phyloP scores from a whole-genome alignment of 805 yeast species.

The Saturnispora serradocipensis region DNA sequence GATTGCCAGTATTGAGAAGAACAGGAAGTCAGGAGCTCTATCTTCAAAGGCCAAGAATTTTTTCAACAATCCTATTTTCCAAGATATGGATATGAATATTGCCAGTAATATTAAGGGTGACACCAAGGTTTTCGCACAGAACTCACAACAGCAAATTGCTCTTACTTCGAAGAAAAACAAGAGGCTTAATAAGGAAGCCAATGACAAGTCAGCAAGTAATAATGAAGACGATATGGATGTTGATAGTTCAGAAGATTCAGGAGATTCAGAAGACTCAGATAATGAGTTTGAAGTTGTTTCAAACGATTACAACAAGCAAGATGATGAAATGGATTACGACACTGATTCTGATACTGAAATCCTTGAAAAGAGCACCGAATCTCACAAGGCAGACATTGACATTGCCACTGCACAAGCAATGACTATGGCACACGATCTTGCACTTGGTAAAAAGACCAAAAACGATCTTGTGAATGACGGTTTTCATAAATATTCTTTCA shows the following conservation, averaged over 20 bases:
- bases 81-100: conserved; percentile 34
- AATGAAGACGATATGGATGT: background rate
- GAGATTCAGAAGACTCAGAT: conserved; percentile 11
- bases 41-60: conserved; percentile 34
- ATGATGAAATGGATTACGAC: conserved; percentile 36
- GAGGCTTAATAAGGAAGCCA: conserved; percentile 9
- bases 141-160: conserved; percentile 3
- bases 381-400: conserved; percentile 59
- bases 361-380: conserved; percentile 32
- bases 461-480: conserved; percentile 89
- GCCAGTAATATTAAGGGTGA: conserved; percentile 10
- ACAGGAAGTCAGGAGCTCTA: conserved; percentile 35
- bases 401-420: conserved; percentile 91
- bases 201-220: conserved; percentile 5
- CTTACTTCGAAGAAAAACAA: conserved; percentile 12
- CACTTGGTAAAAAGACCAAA: conserved; percentile 76
- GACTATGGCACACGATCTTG: conserved; percentile 96
- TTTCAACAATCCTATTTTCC: conserved; percentile 47
- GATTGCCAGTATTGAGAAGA: conserved; percentile 43
- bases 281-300: conserved; percentile 40
- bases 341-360: conserved; percentile 43
- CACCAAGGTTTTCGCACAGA: conserved; percentile 10
- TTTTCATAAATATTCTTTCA: conserved; percentile 81
- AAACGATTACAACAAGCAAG: conserved; percentile 29
- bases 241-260: conserved; percentile 7